These are phyloP conservation scores for Fraxinus latifolia DNA, from an alignment of 305 asterid species.

Conservation along the genomic window DNA sequence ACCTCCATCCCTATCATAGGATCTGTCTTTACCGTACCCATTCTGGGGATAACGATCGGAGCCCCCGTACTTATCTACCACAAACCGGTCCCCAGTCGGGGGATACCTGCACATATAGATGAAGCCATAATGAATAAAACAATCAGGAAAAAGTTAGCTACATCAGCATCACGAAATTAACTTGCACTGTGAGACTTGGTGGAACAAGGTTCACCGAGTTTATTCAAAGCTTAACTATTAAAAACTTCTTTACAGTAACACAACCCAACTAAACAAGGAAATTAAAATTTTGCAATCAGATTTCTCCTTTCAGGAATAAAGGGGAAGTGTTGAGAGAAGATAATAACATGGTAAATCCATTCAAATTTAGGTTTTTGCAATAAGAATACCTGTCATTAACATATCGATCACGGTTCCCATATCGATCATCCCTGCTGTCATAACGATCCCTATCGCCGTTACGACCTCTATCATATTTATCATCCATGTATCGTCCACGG, in stretches of 20 bases:
- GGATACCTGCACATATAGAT: constrained; percentile 51
- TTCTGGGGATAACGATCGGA: constrained; percentile 65
- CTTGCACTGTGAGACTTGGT: not conserved
- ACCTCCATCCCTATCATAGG: constrained; percentile 56
- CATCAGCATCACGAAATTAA: not conserved
- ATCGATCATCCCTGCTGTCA: constrained; percentile 47
- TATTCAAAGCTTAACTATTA: not conserved
- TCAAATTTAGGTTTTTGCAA: not conserved
- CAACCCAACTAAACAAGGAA: not conserved
- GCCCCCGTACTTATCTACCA: constrained; percentile 52
- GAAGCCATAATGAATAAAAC: constrained; percentile 1
- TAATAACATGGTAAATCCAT: not conserved
- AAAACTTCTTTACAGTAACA: not conserved
- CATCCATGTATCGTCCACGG: constrained; percentile 68
- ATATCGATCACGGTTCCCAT: constrained; percentile 62
- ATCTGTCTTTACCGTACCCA: constrained; percentile 66
- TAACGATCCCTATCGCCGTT: constrained; percentile 68
- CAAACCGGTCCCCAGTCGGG: constrained; percentile 58
- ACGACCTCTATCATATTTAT: constrained; percentile 64
- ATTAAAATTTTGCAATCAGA: not conserved
- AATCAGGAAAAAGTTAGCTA: not conserved
- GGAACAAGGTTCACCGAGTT: not conserved
- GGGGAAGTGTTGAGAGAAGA: not conserved
- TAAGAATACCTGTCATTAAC: constrained; percentile 55
- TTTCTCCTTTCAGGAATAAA: not conserved